phyloP scores from a whole-genome alignment of 345 rosid genomes.

The Citrus sp. region DNA sequence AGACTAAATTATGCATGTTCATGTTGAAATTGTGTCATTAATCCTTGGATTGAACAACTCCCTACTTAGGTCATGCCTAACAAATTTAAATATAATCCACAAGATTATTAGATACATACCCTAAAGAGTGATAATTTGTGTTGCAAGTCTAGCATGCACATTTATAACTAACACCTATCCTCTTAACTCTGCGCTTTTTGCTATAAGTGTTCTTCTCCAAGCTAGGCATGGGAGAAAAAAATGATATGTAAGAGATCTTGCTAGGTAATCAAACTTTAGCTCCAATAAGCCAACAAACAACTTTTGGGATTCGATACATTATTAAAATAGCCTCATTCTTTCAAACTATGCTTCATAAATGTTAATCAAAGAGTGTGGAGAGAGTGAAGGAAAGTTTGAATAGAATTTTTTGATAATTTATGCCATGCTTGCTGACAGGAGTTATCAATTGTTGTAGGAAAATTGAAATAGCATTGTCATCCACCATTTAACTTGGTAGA shows the following conservation, averaged over 20 bases:
- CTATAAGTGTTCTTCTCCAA: neutral
- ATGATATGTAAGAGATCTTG: neutral
- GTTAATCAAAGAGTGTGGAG: neutral
- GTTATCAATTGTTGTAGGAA: neutral
- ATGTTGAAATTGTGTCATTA: no score
- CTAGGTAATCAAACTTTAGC: neutral
- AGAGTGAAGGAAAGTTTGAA: neutral
- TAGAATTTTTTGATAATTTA: neutral
- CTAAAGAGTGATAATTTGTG: neutral
- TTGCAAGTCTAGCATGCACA: neutral
- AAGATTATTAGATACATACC: neutral
- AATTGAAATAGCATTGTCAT: neutral
- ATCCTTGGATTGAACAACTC: neutral
- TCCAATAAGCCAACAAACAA: neutral
- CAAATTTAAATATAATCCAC: neutral
- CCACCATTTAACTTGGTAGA: neutral
- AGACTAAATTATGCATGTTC: no score
- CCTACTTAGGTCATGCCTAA: neutral
- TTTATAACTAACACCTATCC: neutral
- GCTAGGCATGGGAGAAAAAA: neutral
- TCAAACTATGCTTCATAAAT: neutral
- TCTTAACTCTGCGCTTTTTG: neutral
- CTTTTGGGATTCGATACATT: neutral
- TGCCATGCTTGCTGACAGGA: neutral
- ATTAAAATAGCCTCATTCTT: neutral